Conservation (phyloP, 1,284 basidiomycete genomes). For the Rhodotorula mucilaginosa region DNA sequence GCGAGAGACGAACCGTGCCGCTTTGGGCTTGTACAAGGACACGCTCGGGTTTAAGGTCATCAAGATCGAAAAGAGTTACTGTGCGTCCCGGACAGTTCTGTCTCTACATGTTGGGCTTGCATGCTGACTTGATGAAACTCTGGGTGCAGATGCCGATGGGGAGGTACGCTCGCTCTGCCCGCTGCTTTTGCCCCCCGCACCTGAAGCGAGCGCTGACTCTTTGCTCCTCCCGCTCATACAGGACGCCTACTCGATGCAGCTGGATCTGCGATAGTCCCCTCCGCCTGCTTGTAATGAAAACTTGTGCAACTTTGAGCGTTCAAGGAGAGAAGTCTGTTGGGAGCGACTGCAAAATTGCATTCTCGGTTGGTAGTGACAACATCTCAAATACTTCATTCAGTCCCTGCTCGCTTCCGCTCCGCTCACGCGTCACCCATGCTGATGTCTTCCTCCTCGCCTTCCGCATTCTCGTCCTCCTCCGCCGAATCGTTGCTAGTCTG, state of each 20-base stretch:
- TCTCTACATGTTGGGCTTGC: conserved; percentile 5
- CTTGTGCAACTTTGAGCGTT: not conserved
- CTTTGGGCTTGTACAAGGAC: conserved; percentile 75
- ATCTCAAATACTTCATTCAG: too few species aligned
- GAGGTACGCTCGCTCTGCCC: conserved; percentile 53
- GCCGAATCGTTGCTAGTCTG: not conserved
- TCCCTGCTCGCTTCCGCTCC: too few species aligned
- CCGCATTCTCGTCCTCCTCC: conserved; percentile 1
- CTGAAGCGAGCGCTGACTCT: not conserved
- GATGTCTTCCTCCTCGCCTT: conserved; percentile 30
- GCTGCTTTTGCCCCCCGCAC: conserved; percentile 31
- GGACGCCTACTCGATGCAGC: conserved; percentile 37
- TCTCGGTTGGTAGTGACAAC: not conserved
- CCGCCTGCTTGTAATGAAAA: not conserved
- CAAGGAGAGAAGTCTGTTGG: not conserved
- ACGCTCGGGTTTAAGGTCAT: conserved; percentile 76
- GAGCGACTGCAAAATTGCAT: not conserved
- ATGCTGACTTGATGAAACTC: too few species aligned
- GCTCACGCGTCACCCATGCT: conserved; percentile 7
- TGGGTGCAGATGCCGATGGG: conserved; percentile 48
- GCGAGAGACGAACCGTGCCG: conserved; percentile 79
- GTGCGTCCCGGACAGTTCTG: conserved; percentile 2
- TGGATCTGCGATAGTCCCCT: conserved; percentile 6
- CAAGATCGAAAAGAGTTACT: conserved; percentile 76
- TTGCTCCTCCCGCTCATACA: not conserved